phyloP scores from a whole-genome alignment of 2,329 filamentous ascomycete species.

The Trichothecium roseum region DNA sequence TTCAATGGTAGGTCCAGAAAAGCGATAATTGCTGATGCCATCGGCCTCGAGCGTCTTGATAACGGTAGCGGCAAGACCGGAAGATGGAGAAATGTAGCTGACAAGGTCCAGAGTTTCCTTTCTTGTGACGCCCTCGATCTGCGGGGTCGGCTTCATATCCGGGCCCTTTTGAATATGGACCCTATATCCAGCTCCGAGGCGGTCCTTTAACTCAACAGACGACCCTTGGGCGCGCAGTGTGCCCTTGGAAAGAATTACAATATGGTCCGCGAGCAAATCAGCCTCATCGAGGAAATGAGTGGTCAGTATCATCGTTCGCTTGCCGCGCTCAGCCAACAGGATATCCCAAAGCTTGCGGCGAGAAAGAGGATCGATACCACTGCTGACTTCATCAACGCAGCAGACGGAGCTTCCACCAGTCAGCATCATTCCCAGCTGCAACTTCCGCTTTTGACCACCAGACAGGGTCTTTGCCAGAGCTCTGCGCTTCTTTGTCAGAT shows the following conservation, averaged over 20 bases:
- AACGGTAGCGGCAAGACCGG: constrained; percentile 56
- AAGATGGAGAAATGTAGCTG: constrained; percentile 58
- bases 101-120: constrained; percentile 54
- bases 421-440: constrained; percentile 92
- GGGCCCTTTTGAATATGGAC: constrained; percentile 60
- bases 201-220: constrained; percentile 75
- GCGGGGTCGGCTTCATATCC: constrained; percentile 32
- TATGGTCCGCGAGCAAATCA: constrained; percentile 79
- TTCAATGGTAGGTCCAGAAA: constrained; percentile 61
- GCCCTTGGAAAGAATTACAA: constrained; percentile 79
- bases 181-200: constrained; percentile 73
- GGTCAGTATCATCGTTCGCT: constrained; percentile 74
- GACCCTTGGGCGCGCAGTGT: constrained; percentile 73
- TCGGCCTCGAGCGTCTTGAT: constrained; percentile 54
- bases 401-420: constrained; percentile 82
- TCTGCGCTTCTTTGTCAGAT: constrained; percentile 63
- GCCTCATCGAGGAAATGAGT: constrained; percentile 94
- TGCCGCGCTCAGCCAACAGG: constrained; percentile 70
- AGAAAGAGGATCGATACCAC: constrained; percentile 77
- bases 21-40: constrained; percentile 50
- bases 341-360: constrained; percentile 93
- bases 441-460: constrained; percentile 83
- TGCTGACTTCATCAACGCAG: constrained; percentile 85
- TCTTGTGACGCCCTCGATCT: constrained; percentile 42
- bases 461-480: constrained; percentile 70